Conservation (phyloP, 192 early-diverging fungal species). For the Chytriomyces hyalinus region DNA sequence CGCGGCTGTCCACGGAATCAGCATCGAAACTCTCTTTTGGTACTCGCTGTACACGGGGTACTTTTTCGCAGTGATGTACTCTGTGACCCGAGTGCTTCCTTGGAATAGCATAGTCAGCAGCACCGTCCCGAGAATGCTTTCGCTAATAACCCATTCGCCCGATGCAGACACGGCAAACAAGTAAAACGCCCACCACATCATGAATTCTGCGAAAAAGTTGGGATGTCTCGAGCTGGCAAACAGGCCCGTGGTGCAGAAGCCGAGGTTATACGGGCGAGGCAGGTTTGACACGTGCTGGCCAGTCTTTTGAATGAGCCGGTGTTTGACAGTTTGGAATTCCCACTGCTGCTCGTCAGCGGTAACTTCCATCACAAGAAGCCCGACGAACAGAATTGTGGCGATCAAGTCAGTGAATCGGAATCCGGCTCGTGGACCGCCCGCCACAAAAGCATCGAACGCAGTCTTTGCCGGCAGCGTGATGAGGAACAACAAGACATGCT, state of each 20-base stretch:
- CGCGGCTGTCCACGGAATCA: constrained; percentile 12
- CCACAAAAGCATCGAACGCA: constrained; percentile 17
- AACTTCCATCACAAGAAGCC: constrained; percentile 63
- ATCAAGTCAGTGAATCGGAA: constrained; percentile 48
- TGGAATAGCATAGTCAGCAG: constrained; percentile 74
- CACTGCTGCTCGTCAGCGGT: constrained; percentile 86
- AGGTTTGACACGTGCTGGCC: constrained; percentile 27
- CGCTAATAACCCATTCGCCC: constrained; percentile 26
- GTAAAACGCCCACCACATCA: constrained; percentile 58
- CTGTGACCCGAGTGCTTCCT: constrained; percentile 53
- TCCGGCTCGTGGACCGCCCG: background rate
- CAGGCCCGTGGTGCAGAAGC: constrained; percentile 77
- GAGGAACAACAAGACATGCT: constrained; percentile 71
- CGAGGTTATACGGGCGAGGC: constrained; percentile 51
- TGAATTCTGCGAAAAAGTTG: constrained; percentile 81
- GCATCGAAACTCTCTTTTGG: constrained; percentile 11
- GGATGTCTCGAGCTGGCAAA: constrained; percentile 80
- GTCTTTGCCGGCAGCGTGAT: constrained; percentile 56
- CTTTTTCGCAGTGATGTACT: constrained; percentile 65
- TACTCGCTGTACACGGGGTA: constrained; percentile 74
- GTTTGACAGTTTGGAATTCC: constrained; percentile 56
- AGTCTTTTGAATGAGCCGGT: constrained; percentile 33
- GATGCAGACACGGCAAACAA: constrained; percentile 61
- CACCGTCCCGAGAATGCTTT: constrained; percentile 51
- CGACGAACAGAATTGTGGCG: constrained; percentile 49